These are phyloP conservation scores for Kazachstania psychrophila DNA, from an alignment of 805 yeast genomes.

Conservation along the genomic window DNA sequence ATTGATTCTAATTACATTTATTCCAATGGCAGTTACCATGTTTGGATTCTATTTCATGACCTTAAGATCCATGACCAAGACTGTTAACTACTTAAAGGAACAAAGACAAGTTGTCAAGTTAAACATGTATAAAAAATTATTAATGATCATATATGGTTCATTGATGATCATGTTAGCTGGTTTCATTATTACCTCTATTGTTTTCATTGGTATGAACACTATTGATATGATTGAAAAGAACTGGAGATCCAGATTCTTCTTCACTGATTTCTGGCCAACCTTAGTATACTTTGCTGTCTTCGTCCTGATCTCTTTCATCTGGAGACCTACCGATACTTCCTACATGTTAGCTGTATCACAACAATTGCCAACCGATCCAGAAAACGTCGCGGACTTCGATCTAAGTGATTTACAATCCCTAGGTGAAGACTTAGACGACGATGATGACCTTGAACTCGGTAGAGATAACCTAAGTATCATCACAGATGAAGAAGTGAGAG, in stretches of 20 bases:
- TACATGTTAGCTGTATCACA: conserved; percentile 90
- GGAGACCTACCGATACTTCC: conserved; percentile 97
- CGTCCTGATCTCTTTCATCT: conserved; percentile 73
- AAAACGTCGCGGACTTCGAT: conserved; percentile 58
- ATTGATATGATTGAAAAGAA: conserved; percentile 72
- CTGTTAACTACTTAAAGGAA: conserved; percentile 62
- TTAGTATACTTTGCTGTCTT: conserved; percentile 78
- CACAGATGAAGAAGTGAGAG: conserved; percentile 16
- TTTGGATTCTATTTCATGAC: conserved; percentile 67
- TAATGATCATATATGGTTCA: conserved; percentile 65
- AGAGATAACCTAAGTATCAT: conserved; percentile 19
- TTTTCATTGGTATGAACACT: conserved; percentile 63
- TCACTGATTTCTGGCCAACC: conserved; percentile 92
- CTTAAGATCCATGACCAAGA: conserved; percentile 60
- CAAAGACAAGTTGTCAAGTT: conserved; percentile 91
- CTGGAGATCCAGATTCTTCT: conserved; percentile 87
- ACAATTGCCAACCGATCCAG: conserved; percentile 78
- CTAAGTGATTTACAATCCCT: conserved; percentile 45
- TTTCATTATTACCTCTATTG: conserved; percentile 56
- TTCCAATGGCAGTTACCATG: conserved; percentile 67
- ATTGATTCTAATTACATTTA: conserved; percentile 46
- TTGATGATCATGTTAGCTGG: conserved; percentile 64
- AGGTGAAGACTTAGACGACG: conserved; percentile 32
- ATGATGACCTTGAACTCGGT: conserved; percentile 31
- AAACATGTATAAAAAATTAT: conserved; percentile 71